Percentiles rank a stretch among this genome's conserved stretches.
Evolutionary conservation across 1,284 basidiomycete genomes (phyloP).

Genomic region (Puccinia brachypodii): DNA sequence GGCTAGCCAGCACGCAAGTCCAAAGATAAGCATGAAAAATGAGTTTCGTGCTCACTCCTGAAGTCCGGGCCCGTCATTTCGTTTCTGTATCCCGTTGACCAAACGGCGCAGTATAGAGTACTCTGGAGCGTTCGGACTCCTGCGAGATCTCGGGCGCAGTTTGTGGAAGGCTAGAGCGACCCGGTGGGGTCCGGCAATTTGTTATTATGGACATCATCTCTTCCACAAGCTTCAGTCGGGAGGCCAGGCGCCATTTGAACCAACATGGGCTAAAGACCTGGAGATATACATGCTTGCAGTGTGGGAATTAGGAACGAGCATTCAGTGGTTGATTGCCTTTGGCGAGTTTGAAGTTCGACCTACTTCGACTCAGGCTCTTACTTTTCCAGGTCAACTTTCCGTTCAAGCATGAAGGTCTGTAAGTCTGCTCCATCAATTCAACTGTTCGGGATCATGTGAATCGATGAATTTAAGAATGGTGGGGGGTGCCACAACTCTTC

Average conservation of each 20-base stretch:
- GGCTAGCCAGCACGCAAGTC: background rate
- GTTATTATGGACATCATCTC: background rate
- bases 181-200: background rate
- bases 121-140: background rate
- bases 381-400: background rate
- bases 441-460: background rate
- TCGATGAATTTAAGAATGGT: background rate
- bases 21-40: background rate
- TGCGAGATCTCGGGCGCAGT: background rate
- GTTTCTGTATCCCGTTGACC: background rate
- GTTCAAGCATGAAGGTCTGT: too few relatives aligned
- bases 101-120: background rate
- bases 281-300: background rate
- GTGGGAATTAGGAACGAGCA: background rate
- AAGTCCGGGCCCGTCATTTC: background rate
- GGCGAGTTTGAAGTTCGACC: too few relatives aligned
- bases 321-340: too few relatives aligned
- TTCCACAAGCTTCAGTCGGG: too few relatives aligned
- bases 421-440: background rate
- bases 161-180: background rate
- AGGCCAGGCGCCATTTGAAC: too few relatives aligned
- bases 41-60: background rate
- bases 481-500: background rate
- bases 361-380: too few relatives aligned
- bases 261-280: background rate